phyloP scores from a whole-genome alignment of 768 basidiomycete genomes.

The Ephemerocybe angulata region DNA sequence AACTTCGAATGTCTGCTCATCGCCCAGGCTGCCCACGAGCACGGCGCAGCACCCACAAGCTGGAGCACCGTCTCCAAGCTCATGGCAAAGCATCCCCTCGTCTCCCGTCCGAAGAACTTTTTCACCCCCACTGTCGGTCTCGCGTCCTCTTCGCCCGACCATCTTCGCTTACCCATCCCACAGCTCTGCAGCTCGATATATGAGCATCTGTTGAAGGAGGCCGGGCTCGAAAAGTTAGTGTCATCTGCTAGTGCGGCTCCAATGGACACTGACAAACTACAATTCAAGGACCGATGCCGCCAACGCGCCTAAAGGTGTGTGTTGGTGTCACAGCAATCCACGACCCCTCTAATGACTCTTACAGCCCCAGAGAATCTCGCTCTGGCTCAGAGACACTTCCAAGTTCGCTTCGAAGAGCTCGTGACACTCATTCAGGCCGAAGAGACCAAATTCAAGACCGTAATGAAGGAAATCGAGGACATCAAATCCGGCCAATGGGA shows the following conservation, averaged over 20 bases:
- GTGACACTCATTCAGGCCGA: conserved; percentile 66
- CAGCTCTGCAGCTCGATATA: conserved; percentile 72
- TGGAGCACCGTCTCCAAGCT: conserved; percentile 68
- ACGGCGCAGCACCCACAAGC: conserved; percentile 50
- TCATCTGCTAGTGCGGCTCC: conserved; percentile 8
- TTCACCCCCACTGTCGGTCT: conserved; percentile 64
- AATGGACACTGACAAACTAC: conserved; percentile 5
- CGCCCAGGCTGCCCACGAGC: conserved; percentile 83
- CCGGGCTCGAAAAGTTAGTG: conserved; percentile 60
- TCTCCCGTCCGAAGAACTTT: conserved; percentile 56
- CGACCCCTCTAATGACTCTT: conserved; percentile 6
- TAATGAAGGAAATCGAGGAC: conserved; percentile 72
- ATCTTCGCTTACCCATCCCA: conserved; percentile 10
- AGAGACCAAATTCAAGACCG: conserved; percentile 74
- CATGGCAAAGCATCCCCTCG: conserved; percentile 67
- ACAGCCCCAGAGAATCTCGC: conserved; percentile 61
- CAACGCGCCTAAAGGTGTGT: conserved; percentile 50
- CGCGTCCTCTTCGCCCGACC: conserved; percentile 10
- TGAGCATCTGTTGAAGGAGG: conserved; percentile 61
- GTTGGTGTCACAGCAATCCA: neutral
- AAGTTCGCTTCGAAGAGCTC: conserved; percentile 66
- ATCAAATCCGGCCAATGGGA: conserved; percentile 71
- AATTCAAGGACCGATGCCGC: conserved; percentile 46
- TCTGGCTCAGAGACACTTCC: conserved; percentile 75
- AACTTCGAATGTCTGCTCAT: conserved; percentile 72